phyloP scores from a whole-genome alignment of 164 flowering plant genomes.

The grape (Vitis vinifera) region ASM3070453v1 NC_081811.1:3527501-3528000 shows the following conservation, averaged over 20 bases:
- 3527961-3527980: conserved; percentile 18
- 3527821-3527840: conserved; percentile 18
- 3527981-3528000: conserved; percentile 21
- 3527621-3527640: not conserved
- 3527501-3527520: not conserved
- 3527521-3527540: not conserved
- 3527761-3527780: conserved; percentile 9
- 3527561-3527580: not conserved
- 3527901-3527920: conserved; percentile 19
- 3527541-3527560: too few species aligned
- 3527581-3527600: conserved; percentile 1
- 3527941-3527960: conserved; percentile 13
- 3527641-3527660: not conserved
- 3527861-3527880: conserved; percentile 19
- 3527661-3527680: conserved; percentile 10
- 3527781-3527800: conserved; percentile 8
- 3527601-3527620: not conserved
- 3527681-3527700: not conserved
- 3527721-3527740: not conserved
- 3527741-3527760: conserved; percentile 4
- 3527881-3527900: conserved; percentile 15
- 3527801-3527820: not conserved
- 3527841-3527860: conserved; percentile 12
- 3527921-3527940: conserved; percentile 21
- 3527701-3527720: not conserved